phyloP scores from a whole-genome alignment of 768 basidiomycete species.

The Mycena haematopus region DNA sequence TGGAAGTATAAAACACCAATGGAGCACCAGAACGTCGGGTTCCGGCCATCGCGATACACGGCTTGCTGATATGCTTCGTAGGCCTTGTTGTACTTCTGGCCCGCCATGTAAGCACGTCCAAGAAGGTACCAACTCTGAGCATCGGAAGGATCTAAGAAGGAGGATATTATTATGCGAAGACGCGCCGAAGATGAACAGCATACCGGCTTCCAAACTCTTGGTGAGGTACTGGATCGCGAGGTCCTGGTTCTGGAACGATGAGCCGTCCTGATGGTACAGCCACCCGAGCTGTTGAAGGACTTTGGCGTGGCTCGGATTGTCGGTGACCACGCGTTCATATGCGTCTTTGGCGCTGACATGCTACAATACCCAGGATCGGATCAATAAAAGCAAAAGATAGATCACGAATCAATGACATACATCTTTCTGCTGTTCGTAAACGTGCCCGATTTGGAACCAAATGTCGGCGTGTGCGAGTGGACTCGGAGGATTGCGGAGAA shows the following conservation, averaged over 20 bases:
- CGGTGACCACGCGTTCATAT: constrained; percentile 92
- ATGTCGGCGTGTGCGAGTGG: constrained; percentile 97
- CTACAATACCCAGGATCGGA: constrained; percentile 46
- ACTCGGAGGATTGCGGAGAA: constrained; percentile 92
- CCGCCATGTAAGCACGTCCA: constrained; percentile 98
- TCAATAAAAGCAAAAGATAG: constrained; percentile 14
- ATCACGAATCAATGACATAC: constrained; percentile 52
- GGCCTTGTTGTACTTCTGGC: constrained; percentile 98
- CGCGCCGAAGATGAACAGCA: constrained; percentile 12
- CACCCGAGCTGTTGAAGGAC: constrained; percentile 98
- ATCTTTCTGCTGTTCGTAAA: constrained; percentile 97
- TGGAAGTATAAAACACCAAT: constrained; percentile 99
- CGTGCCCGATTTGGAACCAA: constrained; percentile 99
- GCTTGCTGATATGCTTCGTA: constrained; percentile 99
- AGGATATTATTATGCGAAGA: constrained; percentile 15
- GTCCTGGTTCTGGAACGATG: constrained; percentile 95
- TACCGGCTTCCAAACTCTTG: constrained; percentile 93
- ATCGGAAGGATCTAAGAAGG: constrained; percentile 79
- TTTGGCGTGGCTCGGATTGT: constrained; percentile 95
- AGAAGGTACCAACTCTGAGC: constrained; percentile 99
- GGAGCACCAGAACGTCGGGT: constrained; percentile 99
- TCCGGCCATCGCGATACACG: constrained; percentile 97
- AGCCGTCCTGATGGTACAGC: constrained; percentile 95
- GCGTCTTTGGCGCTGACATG: constrained; percentile 91
- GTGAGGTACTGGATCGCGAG: constrained; percentile 93